Conservation (phyloP, 768 basidiomycete genomes). For the Podaxis pistillaris region DNA sequence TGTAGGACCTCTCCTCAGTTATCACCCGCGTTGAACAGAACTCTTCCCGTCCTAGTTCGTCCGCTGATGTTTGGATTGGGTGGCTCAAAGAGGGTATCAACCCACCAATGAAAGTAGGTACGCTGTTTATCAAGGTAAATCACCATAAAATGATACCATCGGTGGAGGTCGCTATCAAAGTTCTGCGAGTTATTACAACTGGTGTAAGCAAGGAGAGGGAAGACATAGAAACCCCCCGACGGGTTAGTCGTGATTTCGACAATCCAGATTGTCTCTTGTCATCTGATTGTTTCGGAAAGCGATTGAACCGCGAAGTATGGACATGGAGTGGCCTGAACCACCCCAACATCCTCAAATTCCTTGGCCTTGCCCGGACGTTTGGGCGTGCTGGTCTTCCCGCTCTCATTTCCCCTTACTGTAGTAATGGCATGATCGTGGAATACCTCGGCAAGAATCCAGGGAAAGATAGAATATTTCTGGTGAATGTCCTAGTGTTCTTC, state of each 20-base stretch:
- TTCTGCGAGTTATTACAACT: not conserved
- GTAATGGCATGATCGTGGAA: not conserved
- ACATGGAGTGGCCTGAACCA: not conserved
- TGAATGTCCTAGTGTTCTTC: not conserved
- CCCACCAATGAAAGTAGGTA: too few species aligned
- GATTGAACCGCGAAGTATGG: not conserved
- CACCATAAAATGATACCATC: too few species aligned
- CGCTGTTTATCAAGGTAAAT: too few species aligned
- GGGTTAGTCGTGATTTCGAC: not conserved
- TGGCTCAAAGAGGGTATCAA: too few species aligned
- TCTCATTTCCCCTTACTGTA: slow-evolving; percentile 17
- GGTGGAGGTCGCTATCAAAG: not conserved
- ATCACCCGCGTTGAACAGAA: too few species aligned
- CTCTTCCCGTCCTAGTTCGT: too few species aligned
- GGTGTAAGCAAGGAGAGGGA: too few species aligned
- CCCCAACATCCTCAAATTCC: slow-evolving; percentile 17
- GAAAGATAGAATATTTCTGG: not conserved
- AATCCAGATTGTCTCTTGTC: not conserved
- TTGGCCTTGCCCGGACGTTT: slow-evolving; percentile 6
- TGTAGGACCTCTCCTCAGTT: too few species aligned
- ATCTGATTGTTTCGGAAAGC: not conserved
- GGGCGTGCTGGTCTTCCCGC: slow-evolving; percentile 8
- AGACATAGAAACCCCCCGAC: not conserved
- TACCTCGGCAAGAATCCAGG: slow-evolving; percentile 14
- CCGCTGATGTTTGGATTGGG: too few species aligned